A percentile compares a stretch with the other conserved stretches of the same genome.
Conservation (phyloP, 768 basidiomycete genomes). For the Melanogaster broomeanus region DNA sequence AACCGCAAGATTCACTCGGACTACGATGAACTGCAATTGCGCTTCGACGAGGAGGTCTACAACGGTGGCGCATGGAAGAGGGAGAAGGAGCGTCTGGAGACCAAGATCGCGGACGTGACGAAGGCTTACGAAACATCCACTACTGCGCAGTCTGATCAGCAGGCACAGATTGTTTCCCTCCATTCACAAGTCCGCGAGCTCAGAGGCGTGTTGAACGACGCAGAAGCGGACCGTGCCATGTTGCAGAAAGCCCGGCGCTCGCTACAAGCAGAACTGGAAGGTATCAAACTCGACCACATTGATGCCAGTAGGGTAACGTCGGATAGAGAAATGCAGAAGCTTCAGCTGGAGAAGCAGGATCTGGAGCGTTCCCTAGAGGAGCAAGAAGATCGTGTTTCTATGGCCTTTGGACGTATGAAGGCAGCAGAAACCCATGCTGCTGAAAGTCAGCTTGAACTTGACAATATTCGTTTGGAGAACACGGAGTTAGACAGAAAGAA, state of each 20-base stretch:
- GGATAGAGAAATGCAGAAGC: conserved; percentile 72
- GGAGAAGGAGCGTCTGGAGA: conserved; percentile 85
- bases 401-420: conserved; percentile 77
- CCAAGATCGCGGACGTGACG: conserved; percentile 73
- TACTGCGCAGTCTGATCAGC: conserved; percentile 76
- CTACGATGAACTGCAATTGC: conserved; percentile 71
- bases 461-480: conserved; percentile 77
- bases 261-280: conserved; percentile 77
- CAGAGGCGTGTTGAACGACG: conserved; percentile 78
- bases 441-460: conserved; percentile 76
- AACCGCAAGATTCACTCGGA: conserved; percentile 77
- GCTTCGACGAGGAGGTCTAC: conserved; percentile 77
- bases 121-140: conserved; percentile 76
- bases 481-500: conserved; percentile 78
- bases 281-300: conserved; percentile 73
- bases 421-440: conserved; percentile 76
- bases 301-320: conserved; percentile 70
- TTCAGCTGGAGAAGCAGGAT: conserved; percentile 82
- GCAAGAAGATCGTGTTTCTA: conserved; percentile 69
- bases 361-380: conserved; percentile 77
- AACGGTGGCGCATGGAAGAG: conserved; percentile 82
- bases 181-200: conserved; percentile 87
- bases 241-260: conserved; percentile 82
- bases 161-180: conserved; percentile 78
- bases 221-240: conserved; percentile 77